A percentile compares a stretch with the other conserved stretches of the same genome.
phyloP scores from a whole-genome alignment of 768 basidiomycete species.

The Lyophyllum shimeji region DNA sequence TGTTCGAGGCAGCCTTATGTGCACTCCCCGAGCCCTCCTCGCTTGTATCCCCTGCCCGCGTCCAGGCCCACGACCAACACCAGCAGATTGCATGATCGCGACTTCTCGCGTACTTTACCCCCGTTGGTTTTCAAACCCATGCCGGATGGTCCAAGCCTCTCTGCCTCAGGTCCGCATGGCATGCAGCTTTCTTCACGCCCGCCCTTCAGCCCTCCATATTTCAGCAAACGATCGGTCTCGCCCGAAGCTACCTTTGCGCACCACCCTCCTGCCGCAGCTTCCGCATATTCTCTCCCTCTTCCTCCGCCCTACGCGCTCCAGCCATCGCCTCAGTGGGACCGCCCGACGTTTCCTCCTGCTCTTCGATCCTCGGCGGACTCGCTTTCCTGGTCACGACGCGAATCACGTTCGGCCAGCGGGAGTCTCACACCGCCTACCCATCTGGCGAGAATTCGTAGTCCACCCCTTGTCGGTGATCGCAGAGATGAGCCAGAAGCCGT shows the following conservation, averaged over 20 bases:
- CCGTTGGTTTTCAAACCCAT: conserved; percentile 28
- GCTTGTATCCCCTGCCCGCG: conserved; percentile 18
- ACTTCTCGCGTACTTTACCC: conserved; percentile 34
- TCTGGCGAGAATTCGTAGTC: conserved; percentile 4
- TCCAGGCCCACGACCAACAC: conserved; percentile 25
- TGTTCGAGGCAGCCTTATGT: conserved; percentile 1
- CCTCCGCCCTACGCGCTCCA: conserved; percentile 67
- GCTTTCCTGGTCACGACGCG: conserved; percentile 35
- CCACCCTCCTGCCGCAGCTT: conserved; percentile 29
- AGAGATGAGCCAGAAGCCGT: not conserved
- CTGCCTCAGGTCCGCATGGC: conserved; percentile 1
- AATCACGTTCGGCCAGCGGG: conserved; percentile 26
- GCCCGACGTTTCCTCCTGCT: conserved; percentile 34
- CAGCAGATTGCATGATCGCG: conserved; percentile 18
- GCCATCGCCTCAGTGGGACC: conserved; percentile 68
- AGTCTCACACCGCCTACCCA: conserved; percentile 26
- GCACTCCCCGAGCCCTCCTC: conserved; percentile 22
- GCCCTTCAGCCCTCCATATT: conserved; percentile 13
- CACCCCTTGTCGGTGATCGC: not conserved
- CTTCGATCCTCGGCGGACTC: conserved; percentile 39
- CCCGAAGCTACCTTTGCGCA: conserved; percentile 34
- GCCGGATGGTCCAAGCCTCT: conserved; percentile 7
- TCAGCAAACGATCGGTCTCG: conserved; percentile 29
- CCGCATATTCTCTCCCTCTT: conserved; percentile 26
- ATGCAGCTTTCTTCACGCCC: conserved; percentile 2